These are phyloP conservation scores for Mallotus repandus DNA, from an alignment of 441 rosid species.

Conservation along the genomic window DNA sequence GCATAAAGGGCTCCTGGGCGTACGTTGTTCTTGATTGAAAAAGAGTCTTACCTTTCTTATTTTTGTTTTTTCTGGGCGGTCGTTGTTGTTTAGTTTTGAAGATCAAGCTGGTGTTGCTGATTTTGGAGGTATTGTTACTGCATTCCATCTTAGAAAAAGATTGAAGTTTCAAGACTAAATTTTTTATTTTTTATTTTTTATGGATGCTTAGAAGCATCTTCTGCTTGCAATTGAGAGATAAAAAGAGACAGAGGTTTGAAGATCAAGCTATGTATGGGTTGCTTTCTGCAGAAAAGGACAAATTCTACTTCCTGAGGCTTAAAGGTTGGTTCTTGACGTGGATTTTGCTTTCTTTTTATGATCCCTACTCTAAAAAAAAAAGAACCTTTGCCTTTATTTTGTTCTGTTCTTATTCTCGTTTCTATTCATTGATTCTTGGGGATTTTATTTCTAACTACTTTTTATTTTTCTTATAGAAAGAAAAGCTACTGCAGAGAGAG, in stretches of 20 bases:
- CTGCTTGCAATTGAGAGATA: conserved; percentile 21
- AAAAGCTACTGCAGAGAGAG: conserved; percentile 1
- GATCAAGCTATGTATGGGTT: conserved; percentile 39
- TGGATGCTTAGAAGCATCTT: conserved; percentile 29
- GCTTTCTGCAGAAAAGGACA: conserved; percentile 42
- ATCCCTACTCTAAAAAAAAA: conserved; percentile 18
- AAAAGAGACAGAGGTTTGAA: conserved; percentile 30
- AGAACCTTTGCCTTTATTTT: conserved; percentile 10
- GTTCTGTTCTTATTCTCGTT: conserved; percentile 3
- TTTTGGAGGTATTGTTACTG: conserved; percentile 31
- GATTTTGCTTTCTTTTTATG: conserved; percentile 30
- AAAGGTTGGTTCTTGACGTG: conserved; percentile 52
- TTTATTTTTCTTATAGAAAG: not conserved
- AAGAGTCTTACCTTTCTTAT: not conserved
- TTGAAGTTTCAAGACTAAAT: conserved; percentile 17
- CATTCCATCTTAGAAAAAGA: conserved; percentile 12
- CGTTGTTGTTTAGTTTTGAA: conserved; percentile 12
- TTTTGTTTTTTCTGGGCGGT: not conserved
- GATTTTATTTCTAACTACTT: not conserved
- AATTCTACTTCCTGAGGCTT: conserved; percentile 39
- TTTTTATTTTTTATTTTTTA: not conserved
- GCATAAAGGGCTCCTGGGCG: conserved; percentile 26
- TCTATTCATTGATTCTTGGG: conserved; percentile 3
- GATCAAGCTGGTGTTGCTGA: conserved; percentile 20
- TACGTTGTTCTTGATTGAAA: conserved; percentile 13